phyloP scores from a whole-genome alignment of 1,284 basidiomycete species.

The Fomitopsis pinicola region DNA sequence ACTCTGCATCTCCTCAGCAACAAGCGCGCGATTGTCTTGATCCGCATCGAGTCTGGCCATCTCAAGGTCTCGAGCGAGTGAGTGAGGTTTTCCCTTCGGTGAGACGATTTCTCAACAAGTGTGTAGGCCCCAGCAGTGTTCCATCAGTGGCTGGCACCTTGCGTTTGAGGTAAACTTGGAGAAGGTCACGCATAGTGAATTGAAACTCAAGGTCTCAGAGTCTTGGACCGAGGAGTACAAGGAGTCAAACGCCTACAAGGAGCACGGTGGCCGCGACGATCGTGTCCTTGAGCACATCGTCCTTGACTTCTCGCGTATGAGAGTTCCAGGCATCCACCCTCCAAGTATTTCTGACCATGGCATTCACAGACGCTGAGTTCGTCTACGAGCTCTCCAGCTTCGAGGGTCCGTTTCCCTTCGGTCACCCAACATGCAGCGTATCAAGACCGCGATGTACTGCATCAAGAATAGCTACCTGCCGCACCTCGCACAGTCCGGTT shows the following conservation, averaged over 20 bases:
- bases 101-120: not conserved
- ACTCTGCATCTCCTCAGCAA: conserved; percentile 22
- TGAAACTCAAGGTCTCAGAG: conserved; percentile 9
- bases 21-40: conserved; percentile 24
- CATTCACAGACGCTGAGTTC: conserved; percentile 21
- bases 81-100: conserved; percentile 9
- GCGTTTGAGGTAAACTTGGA: conserved; percentile 31
- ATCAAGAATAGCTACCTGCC: conserved; percentile 27
- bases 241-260: conserved; percentile 16
- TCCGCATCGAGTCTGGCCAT: conserved; percentile 19
- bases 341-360: not conserved
- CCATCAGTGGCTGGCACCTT: conserved; percentile 25
- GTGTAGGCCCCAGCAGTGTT: conserved; percentile 12
- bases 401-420: conserved; percentile 14
- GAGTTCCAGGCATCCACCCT: not conserved
- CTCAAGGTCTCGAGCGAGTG: conserved; percentile 17
- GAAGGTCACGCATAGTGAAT: conserved; percentile 15
- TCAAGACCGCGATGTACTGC: conserved; percentile 27
- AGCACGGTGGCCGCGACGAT: conserved; percentile 14
- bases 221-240: conserved; percentile 14
- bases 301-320: conserved; percentile 27
- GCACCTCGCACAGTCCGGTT: conserved; percentile 19
- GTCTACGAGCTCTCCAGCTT: conserved; percentile 27
- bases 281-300: conserved; percentile 26
- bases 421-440: conserved; percentile 21